Evolutionary conservation across 164 flowering plant genomes (phyloP), one percentile per base, ranked within the genome.

Genomic region (Magnolia changhungtana): DNA sequence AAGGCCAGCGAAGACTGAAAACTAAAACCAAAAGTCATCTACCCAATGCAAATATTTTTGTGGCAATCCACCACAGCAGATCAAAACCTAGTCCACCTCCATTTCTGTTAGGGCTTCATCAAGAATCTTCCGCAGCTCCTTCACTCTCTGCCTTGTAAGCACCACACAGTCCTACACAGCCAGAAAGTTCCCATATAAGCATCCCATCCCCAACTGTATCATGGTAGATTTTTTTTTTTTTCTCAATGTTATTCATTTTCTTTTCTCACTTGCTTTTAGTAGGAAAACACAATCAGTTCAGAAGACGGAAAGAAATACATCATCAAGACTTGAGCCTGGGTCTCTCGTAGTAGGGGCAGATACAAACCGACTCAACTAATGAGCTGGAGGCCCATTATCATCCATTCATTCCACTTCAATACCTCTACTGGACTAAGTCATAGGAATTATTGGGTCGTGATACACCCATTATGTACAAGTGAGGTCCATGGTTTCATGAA

Each of bases 141-240:
- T 86, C 83, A 83, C 84, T 80, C 98, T 88, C 71, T 84, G 86
- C 80, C 86, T 88, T 64, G 98, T 84, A 77, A 92, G 80, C 67
- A 86, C 89, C 80, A 91, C 72, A 64, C 92, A 94, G 71, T 88
- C 91, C 97, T 94, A 89, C 85, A 89, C n/a, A 29, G 14, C 6
- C 59, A 45, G 29, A 59, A 63, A 75, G 18, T 27, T 19, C 45
- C 52, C 69, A 37, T 37, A 37, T 37, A 37, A 37, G 45, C 45
- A 37, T 72, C 50, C 64, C 14, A 68, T 18, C 37, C 18, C 67
- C 77, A 24, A 8, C 49, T 61, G 74, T 50, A 52, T 37, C 52
- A 72, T 29, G 20, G 10, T 27, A 16, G 16, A 9, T 66, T 24
- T 63, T 19, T 11, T n/a, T n/a, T n/a, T n/a, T 19, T 55, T 8